These are phyloP conservation scores for Spencermartinsiella europaea DNA, from an alignment of 805 yeast genomes.

Conservation along the genomic window DNA sequence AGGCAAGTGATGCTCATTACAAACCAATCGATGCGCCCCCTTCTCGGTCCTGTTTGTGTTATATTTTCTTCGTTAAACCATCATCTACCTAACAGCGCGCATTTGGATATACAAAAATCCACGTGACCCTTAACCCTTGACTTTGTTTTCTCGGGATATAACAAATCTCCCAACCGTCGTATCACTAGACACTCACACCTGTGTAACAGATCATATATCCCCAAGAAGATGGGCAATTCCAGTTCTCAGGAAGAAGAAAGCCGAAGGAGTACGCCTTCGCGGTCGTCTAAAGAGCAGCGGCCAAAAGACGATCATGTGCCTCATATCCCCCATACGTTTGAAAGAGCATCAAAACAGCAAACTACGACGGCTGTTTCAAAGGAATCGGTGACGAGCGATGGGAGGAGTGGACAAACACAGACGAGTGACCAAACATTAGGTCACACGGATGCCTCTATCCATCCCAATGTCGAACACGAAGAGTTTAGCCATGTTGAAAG, in stretches of 20 bases:
- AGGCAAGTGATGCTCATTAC: no score
- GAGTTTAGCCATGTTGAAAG: constrained; percentile 15
- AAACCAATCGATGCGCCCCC: no score
- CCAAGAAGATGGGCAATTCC: constrained; percentile 20
- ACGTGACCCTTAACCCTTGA: no score
- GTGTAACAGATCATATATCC: neutral
- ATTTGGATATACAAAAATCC: no score
- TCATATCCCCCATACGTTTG: constrained; percentile 12
- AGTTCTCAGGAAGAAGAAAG: constrained; percentile 20
- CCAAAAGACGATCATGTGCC: constrained; percentile 5
- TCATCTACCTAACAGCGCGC: no score
- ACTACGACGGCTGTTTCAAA: constrained; percentile 12
- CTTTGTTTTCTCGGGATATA: no score
- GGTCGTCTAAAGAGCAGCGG: neutral
- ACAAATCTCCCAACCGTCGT: no score
- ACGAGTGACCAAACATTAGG: no score
- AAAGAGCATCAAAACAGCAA: constrained; percentile 5
- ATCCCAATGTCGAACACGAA: constrained; percentile 11
- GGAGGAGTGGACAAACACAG: neutral
- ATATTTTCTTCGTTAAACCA: no score
- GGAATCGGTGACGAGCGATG: constrained; percentile 10
- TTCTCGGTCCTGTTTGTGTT: no score
- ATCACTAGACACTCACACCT: no score
- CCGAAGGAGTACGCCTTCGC: constrained; percentile 2
- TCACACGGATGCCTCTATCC: neutral